phyloP scores from a whole-genome alignment of 495 filamentous ascomycete species.

The Penicillium paradoxum region DNA sequence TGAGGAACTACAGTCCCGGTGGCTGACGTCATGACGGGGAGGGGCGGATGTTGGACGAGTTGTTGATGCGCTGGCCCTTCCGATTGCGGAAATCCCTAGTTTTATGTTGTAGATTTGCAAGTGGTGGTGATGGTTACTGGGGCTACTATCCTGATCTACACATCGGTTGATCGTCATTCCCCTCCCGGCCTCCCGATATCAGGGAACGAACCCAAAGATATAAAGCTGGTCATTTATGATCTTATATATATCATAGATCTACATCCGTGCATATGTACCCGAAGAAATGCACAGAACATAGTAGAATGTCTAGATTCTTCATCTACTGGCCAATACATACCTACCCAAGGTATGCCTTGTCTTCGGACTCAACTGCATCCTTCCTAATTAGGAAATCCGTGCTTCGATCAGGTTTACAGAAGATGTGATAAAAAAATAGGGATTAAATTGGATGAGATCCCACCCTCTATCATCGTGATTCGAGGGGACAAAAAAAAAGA shows the following conservation, averaged over 20 bases:
- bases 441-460: conserved; percentile 1
- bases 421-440: not conserved
- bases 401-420: not conserved
- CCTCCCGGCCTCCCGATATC: conserved; percentile 1
- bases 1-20: conserved; percentile 20
- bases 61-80: conserved; percentile 1
- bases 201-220: too few relatives aligned
- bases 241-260: too few relatives aligned
- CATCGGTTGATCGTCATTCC: conserved; percentile 3
- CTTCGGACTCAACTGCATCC: not conserved
- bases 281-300: too few relatives aligned
- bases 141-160: not conserved
- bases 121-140: not conserved
- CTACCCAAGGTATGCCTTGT: too few relatives aligned
- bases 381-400: not conserved
- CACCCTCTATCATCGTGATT: not conserved
- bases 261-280: too few relatives aligned
- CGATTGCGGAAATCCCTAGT: not conserved
- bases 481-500: not conserved
- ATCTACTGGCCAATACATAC: too few relatives aligned
- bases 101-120: not conserved
- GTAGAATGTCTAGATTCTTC: too few relatives aligned
- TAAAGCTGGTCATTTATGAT: not conserved
- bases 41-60: conserved; percentile 14
- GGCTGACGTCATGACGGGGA: conserved; percentile 27